Evolutionary conservation across 2,329 filamentous ascomycete species (phyloP), one percentile per base, ranked within the genome.

Genomic region (Trichoderma pleuroti): DNA sequence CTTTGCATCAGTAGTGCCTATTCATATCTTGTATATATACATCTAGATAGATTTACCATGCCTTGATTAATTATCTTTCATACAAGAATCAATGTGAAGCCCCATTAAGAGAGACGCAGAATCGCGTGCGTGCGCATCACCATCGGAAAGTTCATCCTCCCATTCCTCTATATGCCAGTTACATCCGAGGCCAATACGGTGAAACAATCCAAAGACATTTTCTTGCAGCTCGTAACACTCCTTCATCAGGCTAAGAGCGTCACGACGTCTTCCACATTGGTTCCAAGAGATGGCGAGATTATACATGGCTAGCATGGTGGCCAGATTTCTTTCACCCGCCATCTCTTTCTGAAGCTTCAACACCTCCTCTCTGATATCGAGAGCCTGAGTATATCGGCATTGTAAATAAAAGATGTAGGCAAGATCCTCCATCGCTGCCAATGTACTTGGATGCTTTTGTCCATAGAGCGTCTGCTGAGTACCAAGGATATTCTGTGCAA

Each of bases 201-300:
- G 34, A 36, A 14, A 36, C 4, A 36, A 36, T 12, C 34, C 32
- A 34, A 34, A 34, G 32, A 34, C 32, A 7, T 34, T 7, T 5
- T 36, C 34, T 36, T 36, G 34, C 10, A 36, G 11, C 11, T 12
- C 5, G 12, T 12, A 14, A 5, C 34, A 36, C 12, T 36, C 10
- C 10, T 14, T 12, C 42, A 49, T 0, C 1, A 49, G 4, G n/a
- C 5, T 0, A 21, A 49, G 21, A 49, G 42, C 42, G 2, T 49
- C n/a, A 3, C 9, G 9, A 5, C 5, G 0, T 10, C 10, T 21
- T 21, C 42, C 10, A 11, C 42, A 49, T 10, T 1, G 1, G 0
- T 11, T 0, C 42, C 4, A 12, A 21, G 42, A 49, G 12, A 5
- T 11, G 9, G 42, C 42, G 2, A 49, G 42, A 7, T 49, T 49